Percentiles rank a stretch among this genome's conserved stretches.
Evolutionary conservation across 106 monocot genomes (phyloP).

Genomic region (Apostasia shenzhenica): DNA sequence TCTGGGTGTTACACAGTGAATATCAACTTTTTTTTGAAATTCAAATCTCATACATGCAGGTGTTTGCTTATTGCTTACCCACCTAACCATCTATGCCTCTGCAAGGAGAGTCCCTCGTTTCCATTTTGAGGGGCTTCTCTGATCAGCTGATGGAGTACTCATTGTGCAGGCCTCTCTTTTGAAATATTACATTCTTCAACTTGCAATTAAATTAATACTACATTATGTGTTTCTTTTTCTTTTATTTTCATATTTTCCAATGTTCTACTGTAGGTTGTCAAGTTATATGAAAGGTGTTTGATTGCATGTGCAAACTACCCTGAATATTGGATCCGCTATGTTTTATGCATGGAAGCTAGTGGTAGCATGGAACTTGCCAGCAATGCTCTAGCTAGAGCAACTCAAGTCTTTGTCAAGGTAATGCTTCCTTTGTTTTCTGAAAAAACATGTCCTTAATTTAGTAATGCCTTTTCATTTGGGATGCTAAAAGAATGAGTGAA

Average conservation of each 20-base stretch:
- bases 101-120: constrained; percentile 72
- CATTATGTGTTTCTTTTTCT: constrained; percentile 6
- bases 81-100: constrained; percentile 87
- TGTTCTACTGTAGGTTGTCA: constrained; percentile 76
- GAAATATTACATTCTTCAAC: constrained; percentile 27
- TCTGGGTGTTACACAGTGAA: constrained; percentile 60
- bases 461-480: neutral
- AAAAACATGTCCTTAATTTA: neutral
- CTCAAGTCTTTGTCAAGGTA: constrained; percentile 99
- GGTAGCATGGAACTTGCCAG: constrained; percentile 92
- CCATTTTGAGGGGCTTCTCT: constrained; percentile 83
- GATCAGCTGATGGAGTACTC: constrained; percentile 85
- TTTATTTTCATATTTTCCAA: constrained; percentile 10
- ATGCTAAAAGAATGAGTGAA: too few relatives aligned
- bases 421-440: neutral
- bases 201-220: constrained; percentile 10
- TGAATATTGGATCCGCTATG: constrained; percentile 96
- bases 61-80: constrained; percentile 93
- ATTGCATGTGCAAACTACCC: constrained; percentile 99
- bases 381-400: constrained; percentile 96
- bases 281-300: constrained; percentile 92
- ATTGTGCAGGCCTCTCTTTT: constrained; percentile 72
- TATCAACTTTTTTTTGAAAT: constrained; percentile 48
- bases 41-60: constrained; percentile 99
- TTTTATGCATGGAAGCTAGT: constrained; percentile 77